A percentile compares a stretch with the other conserved stretches of the same genome.
phyloP scores from a whole-genome alignment of 1,284 basidiomycete species.

The Sanghuangporus weigelae region DNA sequence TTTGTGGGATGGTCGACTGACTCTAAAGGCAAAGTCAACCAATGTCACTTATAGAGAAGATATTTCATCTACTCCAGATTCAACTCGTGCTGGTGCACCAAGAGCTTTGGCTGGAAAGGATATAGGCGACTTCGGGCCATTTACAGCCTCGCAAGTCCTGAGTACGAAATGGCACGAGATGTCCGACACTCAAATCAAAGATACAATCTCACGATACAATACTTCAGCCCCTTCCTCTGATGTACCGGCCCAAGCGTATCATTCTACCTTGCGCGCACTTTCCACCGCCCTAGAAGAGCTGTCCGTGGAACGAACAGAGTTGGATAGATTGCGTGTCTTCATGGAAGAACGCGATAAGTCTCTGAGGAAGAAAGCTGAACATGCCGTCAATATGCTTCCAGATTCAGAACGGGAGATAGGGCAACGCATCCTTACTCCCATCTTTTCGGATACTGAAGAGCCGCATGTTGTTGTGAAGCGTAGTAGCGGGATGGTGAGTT shows the following conservation, averaged over 20 bases:
- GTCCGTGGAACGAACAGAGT: conserved; percentile 48
- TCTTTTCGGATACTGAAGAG: conserved; percentile 56
- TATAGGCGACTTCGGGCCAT: conserved; percentile 18
- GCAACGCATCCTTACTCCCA: conserved; percentile 54
- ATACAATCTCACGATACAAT: conserved; percentile 45
- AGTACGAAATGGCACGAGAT: conserved; percentile 65
- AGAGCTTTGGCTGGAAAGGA: conserved; percentile 14
- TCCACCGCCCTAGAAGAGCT: conserved; percentile 60
- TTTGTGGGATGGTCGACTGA: conserved; percentile 2
- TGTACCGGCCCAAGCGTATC: conserved; percentile 51
- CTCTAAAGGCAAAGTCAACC: background rate
- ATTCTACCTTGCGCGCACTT: conserved; percentile 59
- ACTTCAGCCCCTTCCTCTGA: conserved; percentile 40
- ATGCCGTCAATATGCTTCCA: conserved; percentile 49
- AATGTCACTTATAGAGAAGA: background rate
- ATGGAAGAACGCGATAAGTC: conserved; percentile 53
- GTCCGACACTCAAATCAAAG: conserved; percentile 64
- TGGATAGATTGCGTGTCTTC: conserved; percentile 50
- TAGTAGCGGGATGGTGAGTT: conserved; percentile 38
- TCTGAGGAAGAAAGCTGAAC: conserved; percentile 43
- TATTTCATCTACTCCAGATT: background rate
- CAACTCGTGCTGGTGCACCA: background rate
- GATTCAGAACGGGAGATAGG: conserved; percentile 60
- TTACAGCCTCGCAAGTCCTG: conserved; percentile 43
- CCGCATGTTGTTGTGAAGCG: conserved; percentile 45